phyloP scores from a whole-genome alignment of 805 yeast genomes.

The Sungouiella thailandica region DNA sequence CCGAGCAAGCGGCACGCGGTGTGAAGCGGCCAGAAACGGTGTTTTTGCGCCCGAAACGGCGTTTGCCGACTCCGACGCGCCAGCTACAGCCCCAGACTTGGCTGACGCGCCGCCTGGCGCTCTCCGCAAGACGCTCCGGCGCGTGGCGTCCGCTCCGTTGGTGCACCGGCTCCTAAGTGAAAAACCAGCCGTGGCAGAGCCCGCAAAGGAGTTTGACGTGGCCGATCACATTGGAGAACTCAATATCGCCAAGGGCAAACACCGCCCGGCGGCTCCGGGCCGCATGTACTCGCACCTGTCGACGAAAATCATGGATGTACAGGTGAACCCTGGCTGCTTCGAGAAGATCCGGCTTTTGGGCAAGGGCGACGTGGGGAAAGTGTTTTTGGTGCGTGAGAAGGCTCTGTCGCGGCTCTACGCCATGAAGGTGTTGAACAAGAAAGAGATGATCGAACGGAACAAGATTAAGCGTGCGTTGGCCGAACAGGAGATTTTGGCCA shows the following conservation, averaged over 20 bases:
- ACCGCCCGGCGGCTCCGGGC: constrained; percentile 37
- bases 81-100: neutral
- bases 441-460: constrained; percentile 92
- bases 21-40: too few species aligned
- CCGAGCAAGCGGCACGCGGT: too few species aligned
- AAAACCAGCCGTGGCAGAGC: constrained; percentile 8
- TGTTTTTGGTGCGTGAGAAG: constrained; percentile 84
- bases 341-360: constrained; percentile 89
- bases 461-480: constrained; percentile 93
- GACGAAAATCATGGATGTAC: constrained; percentile 66
- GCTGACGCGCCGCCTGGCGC: constrained; percentile 7
- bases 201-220: constrained; percentile 40
- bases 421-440: constrained; percentile 84
- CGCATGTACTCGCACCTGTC: constrained; percentile 73
- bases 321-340: constrained; percentile 82
- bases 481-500: constrained; percentile 93
- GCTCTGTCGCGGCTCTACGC: constrained; percentile 74
- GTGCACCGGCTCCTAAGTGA: constrained; percentile 35
- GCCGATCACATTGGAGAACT: constrained; percentile 42
- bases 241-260: constrained; percentile 28
- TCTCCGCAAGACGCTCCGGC: constrained; percentile 45
- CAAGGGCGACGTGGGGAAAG: constrained; percentile 97
- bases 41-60: too few species aligned
- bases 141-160: constrained; percentile 85
- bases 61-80: neutral